Evolutionary conservation across 2,329 filamentous ascomycete species (phyloP), one percentile per base, ranked within the genome.

Genomic region (Aureobasidium musti): DNA sequence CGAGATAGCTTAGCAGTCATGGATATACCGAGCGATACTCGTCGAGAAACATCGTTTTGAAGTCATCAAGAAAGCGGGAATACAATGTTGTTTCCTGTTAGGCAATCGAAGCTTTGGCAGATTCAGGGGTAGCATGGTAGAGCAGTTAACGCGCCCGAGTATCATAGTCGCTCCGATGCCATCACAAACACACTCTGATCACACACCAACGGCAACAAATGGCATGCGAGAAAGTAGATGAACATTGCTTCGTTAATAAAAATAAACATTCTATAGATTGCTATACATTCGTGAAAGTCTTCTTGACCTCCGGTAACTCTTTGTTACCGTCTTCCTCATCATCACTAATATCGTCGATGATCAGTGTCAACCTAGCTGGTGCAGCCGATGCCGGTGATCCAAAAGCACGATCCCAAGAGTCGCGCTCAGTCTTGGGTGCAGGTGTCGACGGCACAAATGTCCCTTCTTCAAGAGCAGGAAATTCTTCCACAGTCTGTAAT

Each of bases 321-420:
- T 47, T 54, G 10, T 21, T 30, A 7, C 3, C 37, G 11, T 56
- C 61, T 3, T 54, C 61, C 33, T 65, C 61, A n/a, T 56, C 50
- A 28, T 56, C 50, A 7, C 49, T 65, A 28, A 65, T 56, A 8
- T 65, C 61, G 14, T 65, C 61, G 11, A 65, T 65, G 19, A 65
- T 35, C 19, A 63, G 26, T 10, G 47, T 63, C 19, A 63, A 30
- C 19, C 45, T 53, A 5, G 47, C 47, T 30, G 49, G 45, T 21
- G 21, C 13, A 17, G 17, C 26, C 6, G 33, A n/a, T 8, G 59
- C 6, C 5, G 60, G 47, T 10, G 23, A 26, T 2, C 39, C 61
- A 13, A 65, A 65, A 17, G 61, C 26, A 11, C 50, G 37, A 21
- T 49, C 52, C 60, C 60, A 63, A 13, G 47, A 63, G 26, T 30